Evolutionary conservation across 1,139 yeast species (phyloP), one percentile per base, ranked within the genome.

Genomic region (Pneumocystis canis): DNA sequence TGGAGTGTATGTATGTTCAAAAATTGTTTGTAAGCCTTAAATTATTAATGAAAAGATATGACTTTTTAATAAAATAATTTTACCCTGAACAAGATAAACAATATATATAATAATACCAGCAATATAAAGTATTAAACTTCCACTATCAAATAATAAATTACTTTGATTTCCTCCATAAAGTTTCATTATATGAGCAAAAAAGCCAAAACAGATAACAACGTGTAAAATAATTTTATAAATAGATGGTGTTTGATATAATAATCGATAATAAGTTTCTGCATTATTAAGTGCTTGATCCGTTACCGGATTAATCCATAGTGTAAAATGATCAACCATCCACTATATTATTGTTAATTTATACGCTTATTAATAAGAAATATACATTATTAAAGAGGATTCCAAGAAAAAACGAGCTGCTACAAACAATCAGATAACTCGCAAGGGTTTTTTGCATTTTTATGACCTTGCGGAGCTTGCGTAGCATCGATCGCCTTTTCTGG

Each of bases 1-100:
- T 63, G 92, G 97, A 67, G 96, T 97, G 97, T 97, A 92, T 66
- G 82, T 78, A 59, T 90, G 89, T 65, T 80, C 74, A 37, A 82
- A 70, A 65, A 89, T 82, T 62, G 94, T 82, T 69, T 81, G 80
- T 61, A 85, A 78, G 61, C 98, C 98, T 62, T 87, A 82, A 73
- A 90, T 81, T 69, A 86, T 71, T 18, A 20, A 41, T 7, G 9
- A 16, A 41, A 4, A 20, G 28, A 1, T 18, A 7, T 41, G n/a
- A n/a, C n/a, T 7, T 20, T 9, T 9, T 9, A 1, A 47, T 7
- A 25, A 5, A 20, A 9, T 6, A 39, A 1, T 5, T 7, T 25
- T 47, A 25, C 54, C 54, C 3, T 47, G 30, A 3, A 47, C 30
- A 47, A 47, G 54, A 47, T 47, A 47, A 20, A 47, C 54, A 11